A percentile compares a stretch with the other conserved stretches of the same genome.
Conservation (phyloP, 78 protist species). For the Diacronema lutheri region DNA sequence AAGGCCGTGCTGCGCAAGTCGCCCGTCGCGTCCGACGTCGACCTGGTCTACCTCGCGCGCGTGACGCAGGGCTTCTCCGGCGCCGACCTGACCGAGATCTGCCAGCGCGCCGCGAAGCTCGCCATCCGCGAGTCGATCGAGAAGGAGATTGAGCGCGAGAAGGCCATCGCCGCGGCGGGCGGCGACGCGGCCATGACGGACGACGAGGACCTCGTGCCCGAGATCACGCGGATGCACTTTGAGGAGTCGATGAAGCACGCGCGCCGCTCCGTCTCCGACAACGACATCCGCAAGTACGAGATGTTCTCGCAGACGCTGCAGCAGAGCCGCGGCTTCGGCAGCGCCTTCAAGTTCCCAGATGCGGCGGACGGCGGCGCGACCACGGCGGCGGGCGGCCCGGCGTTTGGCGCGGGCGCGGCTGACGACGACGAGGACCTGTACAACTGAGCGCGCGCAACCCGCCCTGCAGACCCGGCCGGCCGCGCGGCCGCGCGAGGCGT, state of each 20-base stretch:
- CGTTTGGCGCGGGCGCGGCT: not conserved
- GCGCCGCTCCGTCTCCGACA: slow-evolving; percentile 92
- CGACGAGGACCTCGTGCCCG: slow-evolving; percentile 90
- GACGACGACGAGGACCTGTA: slow-evolving; percentile 34
- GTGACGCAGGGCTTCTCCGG: slow-evolving; percentile 97
- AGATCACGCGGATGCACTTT: slow-evolving; percentile 91
- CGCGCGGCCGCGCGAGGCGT: too few species aligned
- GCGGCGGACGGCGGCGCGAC: not conserved
- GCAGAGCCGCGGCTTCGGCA: slow-evolving; percentile 36
- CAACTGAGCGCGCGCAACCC: not conserved
- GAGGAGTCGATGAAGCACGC: slow-evolving; percentile 91
- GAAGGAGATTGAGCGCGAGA: slow-evolving; percentile 53
- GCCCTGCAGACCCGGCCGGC: too few species aligned
- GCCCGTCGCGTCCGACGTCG: slow-evolving; percentile 76
- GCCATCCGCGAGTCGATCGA: slow-evolving; percentile 97
- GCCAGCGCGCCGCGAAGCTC: slow-evolving; percentile 95
- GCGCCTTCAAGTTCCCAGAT: slow-evolving; percentile 24
- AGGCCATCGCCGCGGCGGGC: slow-evolving; percentile 39
- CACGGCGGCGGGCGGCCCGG: too few species aligned
- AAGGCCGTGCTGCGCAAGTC: slow-evolving; percentile 79
- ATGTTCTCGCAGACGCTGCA: slow-evolving; percentile 49
- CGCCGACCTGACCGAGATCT: slow-evolving; percentile 98
- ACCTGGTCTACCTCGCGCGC: slow-evolving; percentile 82
- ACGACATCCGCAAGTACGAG: slow-evolving; percentile 92
- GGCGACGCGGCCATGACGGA: slow-evolving; percentile 45